Percentiles rank a stretch among this genome's conserved stretches.
phyloP scores from a whole-genome alignment of 1,139 yeast genomes.

The Blastobotrys proliferans region DNA sequence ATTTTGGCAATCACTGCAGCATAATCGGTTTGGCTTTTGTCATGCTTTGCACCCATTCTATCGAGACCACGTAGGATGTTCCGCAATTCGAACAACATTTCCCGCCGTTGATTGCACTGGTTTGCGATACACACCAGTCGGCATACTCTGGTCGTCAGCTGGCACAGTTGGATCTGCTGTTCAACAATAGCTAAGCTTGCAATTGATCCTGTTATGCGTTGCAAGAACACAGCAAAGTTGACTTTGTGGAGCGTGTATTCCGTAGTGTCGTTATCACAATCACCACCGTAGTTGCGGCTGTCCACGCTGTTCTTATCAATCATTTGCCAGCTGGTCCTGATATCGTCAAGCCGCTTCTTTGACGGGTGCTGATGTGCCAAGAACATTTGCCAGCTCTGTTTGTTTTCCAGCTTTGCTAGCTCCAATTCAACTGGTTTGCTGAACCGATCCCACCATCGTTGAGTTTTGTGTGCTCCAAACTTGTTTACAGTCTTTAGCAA shows the following conservation, averaged over 20 bases:
- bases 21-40: neutral
- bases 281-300: neutral
- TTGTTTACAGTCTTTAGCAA: neutral
- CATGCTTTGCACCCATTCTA: neutral
- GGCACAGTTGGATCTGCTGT: constrained; percentile 1
- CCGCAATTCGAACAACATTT: constrained; percentile 5
- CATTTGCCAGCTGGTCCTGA: neutral
- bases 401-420: neutral
- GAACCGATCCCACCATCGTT: neutral
- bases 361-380: neutral
- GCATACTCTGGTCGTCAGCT: constrained; percentile 2
- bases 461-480: neutral
- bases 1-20: neutral
- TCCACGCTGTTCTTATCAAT: neutral
- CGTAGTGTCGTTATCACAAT: neutral
- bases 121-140: constrained; percentile 4
- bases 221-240: constrained; percentile 2
- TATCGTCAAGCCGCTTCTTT: neutral
- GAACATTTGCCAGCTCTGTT: constrained; percentile 2
- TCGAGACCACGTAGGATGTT: neutral
- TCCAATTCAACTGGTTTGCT: neutral
- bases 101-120: constrained; percentile 5
- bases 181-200: constrained; percentile 4
- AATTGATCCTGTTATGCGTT: neutral
- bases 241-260: neutral